Base-by-base conservation (phyloP, 2,329 filamentous ascomycete species). In the Elsinoe fawcettii region DNA sequence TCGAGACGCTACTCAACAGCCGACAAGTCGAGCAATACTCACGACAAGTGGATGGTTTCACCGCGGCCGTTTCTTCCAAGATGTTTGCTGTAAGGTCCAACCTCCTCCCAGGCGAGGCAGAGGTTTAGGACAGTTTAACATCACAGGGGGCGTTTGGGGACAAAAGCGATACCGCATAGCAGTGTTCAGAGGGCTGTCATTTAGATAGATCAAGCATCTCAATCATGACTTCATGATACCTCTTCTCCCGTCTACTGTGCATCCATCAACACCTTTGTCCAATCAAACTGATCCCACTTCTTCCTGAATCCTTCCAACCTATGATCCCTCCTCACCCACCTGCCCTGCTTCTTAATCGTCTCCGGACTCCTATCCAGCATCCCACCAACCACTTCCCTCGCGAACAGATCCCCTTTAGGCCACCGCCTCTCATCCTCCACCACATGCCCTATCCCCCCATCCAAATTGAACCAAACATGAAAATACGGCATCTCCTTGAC, bases 401-500 rank as follows among this genome's bases (percentile, higher is more conserved):
- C 93, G 69, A 99, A 99, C 16, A 96, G 70, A 71, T 99, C 93
- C 0, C 92, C 92, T 65, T 80, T 82, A 0, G 95, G 95, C 93
- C 93, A 99, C 53, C 84, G 78, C 51, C 83, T 80, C 25, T 84
- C 77, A 64, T 99, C 88, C 72, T 99, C 93, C 0, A 99, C 88
- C 7, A 99, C 78, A 70, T 99, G 93, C 0, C 90, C 93, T 62
- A 99, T 73, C 0, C 93, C 93, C 2, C 93, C 93, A 67, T 99
- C 91, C 1, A 99, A 75, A 55, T 84, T 82, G 69, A 97, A 97
- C 91, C 92, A 99, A 18, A 86, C 92, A 70, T 99, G 93, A 66
- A 99, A 99, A 70, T 99, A 99, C 0, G 95, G 92, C 88, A 95
- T 92, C 75, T 99, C 92, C 74, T 95, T 96, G 11, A 88, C 89